Evolutionary conservation across 2,329 filamentous ascomycete species (phyloP).

Genomic region (Fusarium sp.): DNA sequence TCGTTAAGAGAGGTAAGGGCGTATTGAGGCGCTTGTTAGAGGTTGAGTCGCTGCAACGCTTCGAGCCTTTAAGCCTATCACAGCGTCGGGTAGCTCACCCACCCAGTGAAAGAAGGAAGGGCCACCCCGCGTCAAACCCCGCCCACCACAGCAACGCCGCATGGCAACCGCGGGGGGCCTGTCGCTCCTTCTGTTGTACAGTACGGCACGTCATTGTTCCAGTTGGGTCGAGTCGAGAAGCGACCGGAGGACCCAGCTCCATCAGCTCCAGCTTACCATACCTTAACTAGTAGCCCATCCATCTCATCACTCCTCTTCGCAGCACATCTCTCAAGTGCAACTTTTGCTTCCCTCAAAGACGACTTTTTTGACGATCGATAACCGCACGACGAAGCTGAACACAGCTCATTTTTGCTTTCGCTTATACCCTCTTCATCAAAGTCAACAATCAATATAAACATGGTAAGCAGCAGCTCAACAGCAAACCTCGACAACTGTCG

Average conservation of each 20-base stretch:
- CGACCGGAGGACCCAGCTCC: constrained; percentile 16
- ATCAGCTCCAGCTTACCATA: constrained; percentile 31
- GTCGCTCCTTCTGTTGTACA: constrained; percentile 11
- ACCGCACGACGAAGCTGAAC: neutral
- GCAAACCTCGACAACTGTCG: neutral
- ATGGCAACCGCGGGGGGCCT: constrained; percentile 17
- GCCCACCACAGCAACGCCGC: constrained; percentile 29
- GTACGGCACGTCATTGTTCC: constrained; percentile 39
- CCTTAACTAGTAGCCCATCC: constrained; percentile 10
- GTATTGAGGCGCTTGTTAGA: constrained; percentile 12
- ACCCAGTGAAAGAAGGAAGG: constrained; percentile 5
- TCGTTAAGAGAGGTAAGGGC: constrained; percentile 3
- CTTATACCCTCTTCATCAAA: neutral
- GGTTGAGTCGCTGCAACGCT: constrained; percentile 10
- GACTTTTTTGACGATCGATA: neutral
- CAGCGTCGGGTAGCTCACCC: neutral
- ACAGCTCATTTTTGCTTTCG: neutral
- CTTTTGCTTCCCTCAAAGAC: constrained; percentile 11
- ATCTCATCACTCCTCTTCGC: constrained; percentile 9
- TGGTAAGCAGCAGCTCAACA: constrained; percentile 27
- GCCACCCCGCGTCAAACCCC: constrained; percentile 36
- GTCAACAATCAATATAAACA: constrained; percentile 13
- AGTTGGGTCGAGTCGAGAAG: neutral
- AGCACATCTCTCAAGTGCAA: constrained; percentile 18
- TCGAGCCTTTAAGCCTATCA: neutral